These are phyloP conservation scores for Fraxinus excelsior DNA, from an alignment of 257 asterid genomes.

Conservation along the genomic window DNA sequence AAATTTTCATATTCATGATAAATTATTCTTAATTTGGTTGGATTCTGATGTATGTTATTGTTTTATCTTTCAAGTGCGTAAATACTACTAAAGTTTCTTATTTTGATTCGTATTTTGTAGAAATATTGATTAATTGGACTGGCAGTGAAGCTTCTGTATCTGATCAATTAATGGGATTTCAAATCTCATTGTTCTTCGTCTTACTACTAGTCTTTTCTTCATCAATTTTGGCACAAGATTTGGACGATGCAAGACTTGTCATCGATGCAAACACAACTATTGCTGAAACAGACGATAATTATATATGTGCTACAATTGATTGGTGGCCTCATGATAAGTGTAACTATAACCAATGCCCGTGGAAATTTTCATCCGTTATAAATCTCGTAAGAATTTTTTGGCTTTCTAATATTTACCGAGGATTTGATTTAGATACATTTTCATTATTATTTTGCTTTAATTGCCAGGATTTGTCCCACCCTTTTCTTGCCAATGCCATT, in stretches of 20 bases:
- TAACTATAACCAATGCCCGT: conserved; percentile 76
- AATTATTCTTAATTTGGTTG: neutral
- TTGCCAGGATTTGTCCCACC: conserved; percentile 77
- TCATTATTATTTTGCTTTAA: conserved; percentile 24
- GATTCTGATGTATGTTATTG: neutral
- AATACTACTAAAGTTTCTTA: neutral
- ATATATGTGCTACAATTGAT: conserved; percentile 87
- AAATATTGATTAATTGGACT: conserved; percentile 30
- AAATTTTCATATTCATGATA: neutral
- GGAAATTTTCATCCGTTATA: conserved; percentile 74
- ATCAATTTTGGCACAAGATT: conserved; percentile 44
- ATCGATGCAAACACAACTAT: conserved; percentile 49
- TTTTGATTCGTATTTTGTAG: conserved; percentile 24
- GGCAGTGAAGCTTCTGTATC: conserved; percentile 27
- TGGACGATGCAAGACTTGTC: conserved; percentile 47
- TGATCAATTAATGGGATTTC: conserved; percentile 52
- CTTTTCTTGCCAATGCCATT: conserved; percentile 67
- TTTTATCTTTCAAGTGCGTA: neutral
- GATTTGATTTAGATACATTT: neutral
- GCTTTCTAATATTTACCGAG: neutral
- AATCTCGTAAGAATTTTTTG: conserved; percentile 57
- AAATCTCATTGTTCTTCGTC: conserved; percentile 33
- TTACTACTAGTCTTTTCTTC: conserved; percentile 48
- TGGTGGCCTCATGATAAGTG: conserved; percentile 99
- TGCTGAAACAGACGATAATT: conserved; percentile 70